Percentiles rank a stretch among this genome's conserved stretches.
phyloP scores from a whole-genome alignment of 192 early-diverging fungal species.

The Linderina pennispora region DNA sequence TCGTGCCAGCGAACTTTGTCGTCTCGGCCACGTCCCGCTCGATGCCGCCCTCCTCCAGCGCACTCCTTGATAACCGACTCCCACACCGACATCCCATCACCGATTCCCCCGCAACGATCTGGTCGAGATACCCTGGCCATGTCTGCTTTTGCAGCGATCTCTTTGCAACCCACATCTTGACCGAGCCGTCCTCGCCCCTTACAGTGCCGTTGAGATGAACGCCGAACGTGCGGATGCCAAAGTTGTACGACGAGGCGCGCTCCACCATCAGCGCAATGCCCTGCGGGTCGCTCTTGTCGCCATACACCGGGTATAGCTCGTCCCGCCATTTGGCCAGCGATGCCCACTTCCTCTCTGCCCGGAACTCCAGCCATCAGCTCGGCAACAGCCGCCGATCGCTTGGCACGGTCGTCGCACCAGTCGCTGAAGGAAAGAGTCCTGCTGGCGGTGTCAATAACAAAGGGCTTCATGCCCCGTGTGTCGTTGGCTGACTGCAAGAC shows the following conservation, averaged over 20 bases:
- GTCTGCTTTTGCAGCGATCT: conserved; percentile 76
- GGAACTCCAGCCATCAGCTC: conserved; percentile 9
- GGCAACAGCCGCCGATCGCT: conserved; percentile 13
- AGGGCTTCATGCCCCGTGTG: neutral
- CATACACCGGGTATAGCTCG: conserved; percentile 81
- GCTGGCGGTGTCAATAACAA: conserved; percentile 3
- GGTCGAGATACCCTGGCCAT: conserved; percentile 79
- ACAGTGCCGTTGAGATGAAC: conserved; percentile 85
- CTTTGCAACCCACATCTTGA: conserved; percentile 85
- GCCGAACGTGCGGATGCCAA: conserved; percentile 84
- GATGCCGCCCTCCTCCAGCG: conserved; percentile 82
- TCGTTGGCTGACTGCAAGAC: too few species aligned
- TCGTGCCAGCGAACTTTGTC: conserved; percentile 51
- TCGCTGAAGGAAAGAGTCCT: conserved; percentile 5
- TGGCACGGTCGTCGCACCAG: neutral
- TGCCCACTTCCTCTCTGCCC: conserved; percentile 6
- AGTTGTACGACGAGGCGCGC: conserved; percentile 65
- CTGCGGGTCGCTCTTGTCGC: conserved; percentile 16
- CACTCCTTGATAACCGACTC: conserved; percentile 82
- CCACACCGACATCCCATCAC: conserved; percentile 35
- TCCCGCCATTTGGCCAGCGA: conserved; percentile 65
- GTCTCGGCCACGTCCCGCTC: conserved; percentile 47
- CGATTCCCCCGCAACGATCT: conserved; percentile 79
- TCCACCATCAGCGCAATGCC: conserved; percentile 63
- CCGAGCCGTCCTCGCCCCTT: conserved; percentile 14